Evolutionary conservation across 2,329 filamentous ascomycete genomes (phyloP), one percentile per base, ranked within the genome.

Genomic region (Apiospora marii): DNA sequence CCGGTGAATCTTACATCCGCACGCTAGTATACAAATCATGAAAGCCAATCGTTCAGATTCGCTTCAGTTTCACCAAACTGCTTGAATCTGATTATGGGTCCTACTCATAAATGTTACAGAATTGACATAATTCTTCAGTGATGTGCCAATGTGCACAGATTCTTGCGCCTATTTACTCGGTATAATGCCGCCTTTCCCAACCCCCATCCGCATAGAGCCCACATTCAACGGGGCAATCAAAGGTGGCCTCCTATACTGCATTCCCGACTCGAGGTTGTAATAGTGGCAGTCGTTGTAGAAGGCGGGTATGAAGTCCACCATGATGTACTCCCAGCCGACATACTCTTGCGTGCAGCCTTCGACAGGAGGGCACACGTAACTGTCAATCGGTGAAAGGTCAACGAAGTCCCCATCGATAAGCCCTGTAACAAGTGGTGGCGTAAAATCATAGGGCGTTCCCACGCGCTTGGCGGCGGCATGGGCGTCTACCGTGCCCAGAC

Each of bases 1-100:
- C 22, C 58, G 58, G 58, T 6, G 10, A 64, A 64, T 64, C 58
- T n/a, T 64, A 41, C 58, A 22, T 64, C 58, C 58, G 58, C 30
- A 16, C 58, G 34, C 53, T 58, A 58, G 53, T 58, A 58, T 34
- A 30, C 27, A 34, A 1, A 51, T 24, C 13, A 44, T 44, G 43
- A 44, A 44, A 10, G 37, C 37, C 37, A 41, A 10, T 10, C 37
- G 10, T 8, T 8, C 7, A 10, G 37, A 41, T 6, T 41, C 7
- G 37, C 37, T 41, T 41, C 7, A 41, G 37, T 41, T 41, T 41
- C 6, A 10, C 37, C 37, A 10, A 37, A 37, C 7, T 37, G 37
- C 37, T 37, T 6, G 4, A 37, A 5, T 37, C 37, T 1, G 5
- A 37, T 37, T 37, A 7, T 37, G 37, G 6, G 37, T 37, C 4